phyloP scores from a whole-genome alignment of 768 basidiomycete species.

The Cystobasidium tubakii region DNA sequence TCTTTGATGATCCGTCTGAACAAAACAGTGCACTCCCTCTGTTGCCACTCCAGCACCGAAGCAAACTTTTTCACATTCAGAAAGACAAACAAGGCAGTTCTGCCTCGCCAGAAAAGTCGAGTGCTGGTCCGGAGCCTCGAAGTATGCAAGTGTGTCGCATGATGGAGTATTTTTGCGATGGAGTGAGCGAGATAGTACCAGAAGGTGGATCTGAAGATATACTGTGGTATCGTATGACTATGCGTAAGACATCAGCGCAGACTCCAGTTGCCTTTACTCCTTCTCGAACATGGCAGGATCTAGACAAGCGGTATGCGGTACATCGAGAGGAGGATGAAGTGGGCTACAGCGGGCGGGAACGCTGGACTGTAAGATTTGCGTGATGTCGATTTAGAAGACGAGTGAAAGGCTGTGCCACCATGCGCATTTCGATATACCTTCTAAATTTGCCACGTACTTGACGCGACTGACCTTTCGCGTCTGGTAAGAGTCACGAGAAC shows the following conservation, averaged over 20 bases:
- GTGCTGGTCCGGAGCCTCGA: background rate
- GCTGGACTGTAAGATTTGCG: slow-evolving; percentile 15
- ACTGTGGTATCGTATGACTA: slow-evolving; percentile 11
- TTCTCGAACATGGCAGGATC: background rate
- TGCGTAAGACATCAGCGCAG: background rate
- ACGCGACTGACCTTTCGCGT: slow-evolving; percentile 10
- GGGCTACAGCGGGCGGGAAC: slow-evolving; percentile 28
- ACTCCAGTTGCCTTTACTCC: background rate
- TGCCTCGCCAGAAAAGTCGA: background rate
- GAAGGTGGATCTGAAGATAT: slow-evolving; percentile 20
- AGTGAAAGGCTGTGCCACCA: background rate
- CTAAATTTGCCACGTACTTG: background rate
- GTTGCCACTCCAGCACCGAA: slow-evolving; percentile 11
- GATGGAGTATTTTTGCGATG: slow-evolving; percentile 30
- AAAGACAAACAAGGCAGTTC: background rate
- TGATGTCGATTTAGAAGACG: background rate
- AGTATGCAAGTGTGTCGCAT: slow-evolving; percentile 1
- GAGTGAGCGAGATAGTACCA: background rate
- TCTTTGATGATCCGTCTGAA: slow-evolving; percentile 23
- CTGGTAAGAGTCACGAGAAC: background rate
- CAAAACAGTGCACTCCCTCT: slow-evolving; percentile 2
- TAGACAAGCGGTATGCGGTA: slow-evolving; percentile 23
- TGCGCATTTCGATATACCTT: background rate
- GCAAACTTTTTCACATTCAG: background rate
- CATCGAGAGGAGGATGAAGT: slow-evolving; percentile 4